Evolutionary conservation across 257 asterid genomes (phyloP).

Genomic region (Jacaranda mimosifolia): DNA sequence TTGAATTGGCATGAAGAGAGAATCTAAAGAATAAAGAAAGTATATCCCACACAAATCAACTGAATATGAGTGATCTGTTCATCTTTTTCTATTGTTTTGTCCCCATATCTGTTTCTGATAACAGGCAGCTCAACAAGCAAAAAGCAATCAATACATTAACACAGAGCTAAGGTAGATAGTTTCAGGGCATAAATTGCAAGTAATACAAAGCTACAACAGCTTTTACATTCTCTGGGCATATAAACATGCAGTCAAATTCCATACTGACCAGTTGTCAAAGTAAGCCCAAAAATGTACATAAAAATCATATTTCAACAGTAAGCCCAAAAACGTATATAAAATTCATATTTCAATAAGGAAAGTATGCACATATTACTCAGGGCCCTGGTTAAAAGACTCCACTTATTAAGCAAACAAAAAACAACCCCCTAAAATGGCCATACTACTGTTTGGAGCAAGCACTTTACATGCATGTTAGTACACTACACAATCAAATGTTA

Average conservation of each 20-base stretch:
- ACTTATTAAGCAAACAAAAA: conserved; percentile 10
- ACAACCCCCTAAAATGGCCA: conserved; percentile 8
- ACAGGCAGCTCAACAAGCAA: background rate
- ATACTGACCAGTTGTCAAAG: background rate
- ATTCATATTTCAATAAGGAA: conserved; percentile 14
- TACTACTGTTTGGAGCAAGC: background rate
- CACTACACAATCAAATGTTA: background rate
- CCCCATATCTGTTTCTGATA: background rate
- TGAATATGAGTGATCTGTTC: background rate
- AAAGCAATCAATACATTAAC: conserved; percentile 12
- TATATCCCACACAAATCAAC: background rate
- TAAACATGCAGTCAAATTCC: background rate
- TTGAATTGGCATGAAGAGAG: conserved; percentile 9
- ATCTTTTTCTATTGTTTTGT: background rate
- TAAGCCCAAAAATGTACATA: background rate
- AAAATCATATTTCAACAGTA: conserved; percentile 1
- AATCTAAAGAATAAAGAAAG: background rate
- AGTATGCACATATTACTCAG: conserved; percentile 17
- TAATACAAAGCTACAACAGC: conserved; percentile 6
- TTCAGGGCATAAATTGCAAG: conserved; percentile 4
- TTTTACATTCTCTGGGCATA: background rate
- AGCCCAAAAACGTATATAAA: background rate
- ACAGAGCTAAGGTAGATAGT: background rate
- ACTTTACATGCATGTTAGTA: conserved; percentile 9
- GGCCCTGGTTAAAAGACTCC: conserved; percentile 15